Evolutionary conservation across 2,329 filamentous ascomycete genomes (phyloP), one percentile per base, ranked within the genome.

Genomic region (Fusarium solani-melongenae): DNA sequence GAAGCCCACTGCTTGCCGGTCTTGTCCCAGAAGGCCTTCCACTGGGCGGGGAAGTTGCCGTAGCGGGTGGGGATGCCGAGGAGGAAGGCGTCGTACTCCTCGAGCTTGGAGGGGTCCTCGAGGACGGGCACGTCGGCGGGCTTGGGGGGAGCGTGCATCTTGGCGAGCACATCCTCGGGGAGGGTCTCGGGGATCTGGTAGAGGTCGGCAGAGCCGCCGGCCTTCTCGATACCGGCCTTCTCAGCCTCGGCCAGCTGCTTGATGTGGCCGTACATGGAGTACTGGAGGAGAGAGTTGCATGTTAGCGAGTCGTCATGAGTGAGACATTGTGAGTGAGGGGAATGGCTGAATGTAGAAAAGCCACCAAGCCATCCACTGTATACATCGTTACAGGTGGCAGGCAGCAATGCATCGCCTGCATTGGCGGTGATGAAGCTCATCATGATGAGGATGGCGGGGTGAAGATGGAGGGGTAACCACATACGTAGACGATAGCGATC

Each of bases 21-120:
- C 85, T 90, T 89, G 88, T 99, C 96, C 93, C 95, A 97, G 88
- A 95, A 96, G 46, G 91, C 84, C 88, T 96, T 98, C 93, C 93
- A 98, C 86, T 99, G 96, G 20, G 92, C 94, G 57, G 96, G 95
- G 89, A 98, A 98, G 91, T 97, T 98, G 79, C 96, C 96, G 86
- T 94, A 99, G 76, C 96, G 91, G 60, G 96, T 99, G 69, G 96
- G 96, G 83, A 98, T 96, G 76, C 96, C 96, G 79, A 98, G 89
- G 74, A 99, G 92, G 87, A 98, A 92, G 76, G 87, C 96, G 80
- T 98, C 95, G 86, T 97, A 98, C 62, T 86, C 73, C 80, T 92
- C 90, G 49, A 98, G 91, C 34, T 83, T 86, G 14, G 80, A 62
- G 7, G 90, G 87, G 80, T 89, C 85, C 20, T 88, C 82, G 58